Conservation (phyloP, 2,329 filamentous ascomycete genomes). For the Cytospora piceicola region DNA sequence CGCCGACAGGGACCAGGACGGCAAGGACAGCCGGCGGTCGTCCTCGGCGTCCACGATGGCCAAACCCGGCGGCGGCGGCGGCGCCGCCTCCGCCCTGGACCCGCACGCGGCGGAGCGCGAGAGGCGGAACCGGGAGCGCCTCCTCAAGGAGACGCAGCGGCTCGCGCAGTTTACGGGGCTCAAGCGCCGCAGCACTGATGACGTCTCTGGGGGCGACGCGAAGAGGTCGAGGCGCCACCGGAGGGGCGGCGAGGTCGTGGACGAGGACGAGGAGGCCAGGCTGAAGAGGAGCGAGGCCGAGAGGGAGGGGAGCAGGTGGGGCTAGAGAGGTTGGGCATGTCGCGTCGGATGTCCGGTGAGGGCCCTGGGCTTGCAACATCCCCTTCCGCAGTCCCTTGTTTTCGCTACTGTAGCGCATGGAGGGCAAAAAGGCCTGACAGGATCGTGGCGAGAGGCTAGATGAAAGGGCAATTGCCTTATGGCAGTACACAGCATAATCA, state of each 20-base stretch:
- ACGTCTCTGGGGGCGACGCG: slow-evolving; percentile 42
- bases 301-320: slow-evolving; percentile 58
- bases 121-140: slow-evolving; percentile 65
- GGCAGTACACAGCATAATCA: neutral
- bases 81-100: slow-evolving; percentile 43
- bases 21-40: slow-evolving; percentile 41
- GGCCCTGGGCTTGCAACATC: neutral
- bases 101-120: slow-evolving; percentile 73
- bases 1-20: slow-evolving; percentile 14
- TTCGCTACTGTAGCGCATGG: neutral
- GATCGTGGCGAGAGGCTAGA: no score
- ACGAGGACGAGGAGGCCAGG: slow-evolving; percentile 56
- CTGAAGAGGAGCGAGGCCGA: slow-evolving; percentile 63
- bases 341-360: neutral
- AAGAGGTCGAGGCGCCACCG: slow-evolving; percentile 51
- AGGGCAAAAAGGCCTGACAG: neutral
- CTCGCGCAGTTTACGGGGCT: slow-evolving; percentile 55
- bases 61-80: slow-evolving; percentile 34
- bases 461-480: neutral
- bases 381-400: neutral
- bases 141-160: slow-evolving; percentile 70
- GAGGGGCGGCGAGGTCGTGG: slow-evolving; percentile 51
- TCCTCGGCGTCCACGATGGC: slow-evolving; percentile 34
- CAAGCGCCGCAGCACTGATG: slow-evolving; percentile 57
- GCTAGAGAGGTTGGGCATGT: slow-evolving; percentile 37